phyloP scores from a whole-genome alignment of 179 eudicot genomes.

The Heliamphora ciliata region DNA sequence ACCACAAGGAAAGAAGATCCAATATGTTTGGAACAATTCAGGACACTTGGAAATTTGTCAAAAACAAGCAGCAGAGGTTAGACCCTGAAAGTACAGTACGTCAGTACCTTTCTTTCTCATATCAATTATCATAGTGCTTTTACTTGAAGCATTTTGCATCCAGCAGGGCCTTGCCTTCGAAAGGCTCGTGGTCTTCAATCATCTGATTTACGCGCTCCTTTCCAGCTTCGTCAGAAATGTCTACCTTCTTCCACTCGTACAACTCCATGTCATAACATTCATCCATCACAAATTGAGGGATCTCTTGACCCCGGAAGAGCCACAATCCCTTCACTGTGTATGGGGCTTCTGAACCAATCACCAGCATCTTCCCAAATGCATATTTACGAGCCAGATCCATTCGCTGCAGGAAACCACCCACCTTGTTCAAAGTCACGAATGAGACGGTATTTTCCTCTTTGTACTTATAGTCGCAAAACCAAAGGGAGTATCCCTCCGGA shows the following conservation, averaged over 20 bases:
- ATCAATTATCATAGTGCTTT: neutral
- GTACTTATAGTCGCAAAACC: conserved; percentile 84
- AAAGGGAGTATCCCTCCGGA: conserved; percentile 79
- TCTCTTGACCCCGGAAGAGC: conserved; percentile 74
- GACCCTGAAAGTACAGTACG: neutral
- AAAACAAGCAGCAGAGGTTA: neutral
- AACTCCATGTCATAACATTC: conserved; percentile 83
- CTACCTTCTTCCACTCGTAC: conserved; percentile 68
- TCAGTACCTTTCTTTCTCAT: neutral
- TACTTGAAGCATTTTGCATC: conserved; percentile 78
- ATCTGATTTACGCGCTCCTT: conserved; percentile 62
- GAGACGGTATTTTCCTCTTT: conserved; percentile 69
- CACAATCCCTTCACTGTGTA: conserved; percentile 73
- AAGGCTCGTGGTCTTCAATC: conserved; percentile 74
- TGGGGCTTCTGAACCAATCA: conserved; percentile 57
- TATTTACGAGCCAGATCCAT: conserved; percentile 83
- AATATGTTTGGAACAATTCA: neutral
- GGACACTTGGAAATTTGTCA: neutral
- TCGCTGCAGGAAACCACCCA: conserved; percentile 59
- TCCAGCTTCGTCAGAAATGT: conserved; percentile 41
- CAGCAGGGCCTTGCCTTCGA: conserved; percentile 53
- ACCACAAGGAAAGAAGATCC: neutral
- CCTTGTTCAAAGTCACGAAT: conserved; percentile 65
- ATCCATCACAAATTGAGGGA: conserved; percentile 66
- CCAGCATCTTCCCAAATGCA: conserved; percentile 78